Conservation (phyloP, 148 eudicot genomes). For the Limonium bicolor region DNA sequence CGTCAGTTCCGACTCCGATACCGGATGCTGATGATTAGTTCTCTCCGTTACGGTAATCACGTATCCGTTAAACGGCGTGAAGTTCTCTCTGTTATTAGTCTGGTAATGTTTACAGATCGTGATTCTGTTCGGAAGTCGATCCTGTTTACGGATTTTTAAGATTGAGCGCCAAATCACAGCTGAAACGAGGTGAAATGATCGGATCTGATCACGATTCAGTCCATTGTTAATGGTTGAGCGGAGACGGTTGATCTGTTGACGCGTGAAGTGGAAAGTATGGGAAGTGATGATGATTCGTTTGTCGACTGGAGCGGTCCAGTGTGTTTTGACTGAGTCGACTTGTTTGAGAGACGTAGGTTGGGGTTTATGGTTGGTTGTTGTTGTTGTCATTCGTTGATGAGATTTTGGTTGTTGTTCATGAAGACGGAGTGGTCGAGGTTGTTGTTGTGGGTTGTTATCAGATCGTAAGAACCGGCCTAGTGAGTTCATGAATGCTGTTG, state of each 20-base stretch:
- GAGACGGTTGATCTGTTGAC: constrained; percentile 15
- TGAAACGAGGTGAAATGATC: constrained; percentile 30
- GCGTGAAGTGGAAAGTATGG: constrained; percentile 21
- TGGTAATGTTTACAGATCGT: too few species aligned
- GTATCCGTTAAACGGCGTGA: too few species aligned
- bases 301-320: constrained; percentile 23
- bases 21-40: too few species aligned
- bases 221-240: constrained; percentile 9
- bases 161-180: constrained; percentile 61
- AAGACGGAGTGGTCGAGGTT: constrained; percentile 2
- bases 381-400: too few species aligned
- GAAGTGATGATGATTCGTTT: constrained; percentile 18
- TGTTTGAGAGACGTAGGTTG: constrained; percentile 22
- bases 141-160: constrained; percentile 34
- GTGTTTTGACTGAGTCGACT: constrained; percentile 36
- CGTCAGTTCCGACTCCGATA: constrained; percentile 7
- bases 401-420: constrained; percentile 11
- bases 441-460: too few species aligned
- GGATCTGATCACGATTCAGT: background rate
- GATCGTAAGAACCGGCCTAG: constrained; percentile 29
- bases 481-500: constrained; percentile 43
- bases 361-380: too few species aligned
- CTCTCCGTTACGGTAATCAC: too few species aligned
- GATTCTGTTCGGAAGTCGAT: too few species aligned
- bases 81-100: too few species aligned